phyloP scores from a whole-genome alignment of 176 grass and related monocot genomes.

The Musa beccarii region DNA sequence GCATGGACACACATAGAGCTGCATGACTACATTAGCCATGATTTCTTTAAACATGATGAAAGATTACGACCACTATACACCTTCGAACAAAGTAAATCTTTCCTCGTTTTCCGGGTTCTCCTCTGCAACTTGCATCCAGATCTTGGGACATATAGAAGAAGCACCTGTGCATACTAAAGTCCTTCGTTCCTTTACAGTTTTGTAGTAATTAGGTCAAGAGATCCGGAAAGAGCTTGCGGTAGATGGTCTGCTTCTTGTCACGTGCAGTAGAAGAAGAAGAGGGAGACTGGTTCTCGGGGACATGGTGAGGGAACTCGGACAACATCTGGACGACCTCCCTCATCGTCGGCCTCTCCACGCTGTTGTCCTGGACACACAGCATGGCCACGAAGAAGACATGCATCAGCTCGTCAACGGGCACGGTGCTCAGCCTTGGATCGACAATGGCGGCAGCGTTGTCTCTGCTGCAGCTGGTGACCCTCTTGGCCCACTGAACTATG shows the following conservation, averaged over 20 bases:
- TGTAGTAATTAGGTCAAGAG: slow-evolving; percentile 40
- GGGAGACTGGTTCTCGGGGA: slow-evolving; percentile 25
- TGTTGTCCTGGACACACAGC: slow-evolving; percentile 90
- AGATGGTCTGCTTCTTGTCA: slow-evolving; percentile 32
- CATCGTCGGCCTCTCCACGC: slow-evolving; percentile 78
- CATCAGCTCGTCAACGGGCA: slow-evolving; percentile 49
- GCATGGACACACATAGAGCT: slow-evolving; percentile 36
- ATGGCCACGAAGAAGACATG: slow-evolving; percentile 84
- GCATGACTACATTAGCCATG: slow-evolving; percentile 44
- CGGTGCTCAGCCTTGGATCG: slow-evolving; percentile 34
- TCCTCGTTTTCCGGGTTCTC: background rate
- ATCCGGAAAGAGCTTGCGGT: slow-evolving; percentile 83
- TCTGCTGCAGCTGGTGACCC: slow-evolving; percentile 34
- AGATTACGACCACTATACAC: slow-evolving; percentile 38
- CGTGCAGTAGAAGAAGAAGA: background rate
- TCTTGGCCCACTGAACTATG: slow-evolving; percentile 81
- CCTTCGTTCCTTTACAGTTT: background rate
- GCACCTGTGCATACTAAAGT: background rate
- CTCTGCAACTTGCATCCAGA: background rate
- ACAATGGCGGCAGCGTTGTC: slow-evolving; percentile 40
- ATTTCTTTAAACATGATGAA: background rate
- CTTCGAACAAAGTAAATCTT: slow-evolving; percentile 21
- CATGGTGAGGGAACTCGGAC: slow-evolving; percentile 42
- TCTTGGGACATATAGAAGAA: slow-evolving; percentile 2
- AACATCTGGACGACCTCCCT: slow-evolving; percentile 92